Conservation (phyloP, 495 filamentous ascomycete species). For the Xylaria venustula region DNA sequence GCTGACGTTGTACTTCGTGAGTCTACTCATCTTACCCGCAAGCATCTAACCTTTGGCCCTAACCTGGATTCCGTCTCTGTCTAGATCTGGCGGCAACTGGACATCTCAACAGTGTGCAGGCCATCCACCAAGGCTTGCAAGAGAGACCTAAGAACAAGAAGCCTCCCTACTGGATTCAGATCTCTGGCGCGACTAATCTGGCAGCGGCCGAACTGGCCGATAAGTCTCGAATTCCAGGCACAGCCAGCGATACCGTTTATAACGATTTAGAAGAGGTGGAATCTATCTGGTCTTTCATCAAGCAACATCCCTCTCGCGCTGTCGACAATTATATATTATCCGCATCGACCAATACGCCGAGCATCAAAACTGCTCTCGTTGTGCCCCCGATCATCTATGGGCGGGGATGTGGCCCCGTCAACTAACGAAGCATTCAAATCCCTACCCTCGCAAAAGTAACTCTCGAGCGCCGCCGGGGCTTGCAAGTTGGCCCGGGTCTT, state of each 20-base stretch:
- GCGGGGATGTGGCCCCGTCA: conserved; percentile 55
- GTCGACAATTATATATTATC: not conserved
- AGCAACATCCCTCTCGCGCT: not conserved
- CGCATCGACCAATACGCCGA: not conserved
- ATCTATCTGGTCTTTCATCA: not conserved
- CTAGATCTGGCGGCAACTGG: too few species aligned
- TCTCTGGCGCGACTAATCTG: conserved; percentile 33
- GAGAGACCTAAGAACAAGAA: too few species aligned
- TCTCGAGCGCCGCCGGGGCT: conserved; percentile 51
- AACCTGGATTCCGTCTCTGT: too few species aligned
- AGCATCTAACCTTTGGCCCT: too few species aligned
- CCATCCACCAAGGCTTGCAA: too few species aligned
- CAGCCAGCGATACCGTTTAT: not conserved
- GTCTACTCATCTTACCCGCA: too few species aligned
- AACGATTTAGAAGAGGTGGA: not conserved
- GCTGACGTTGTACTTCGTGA: too few species aligned
- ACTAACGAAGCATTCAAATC: conserved; percentile 54
- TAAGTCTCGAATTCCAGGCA: conserved; percentile 21
- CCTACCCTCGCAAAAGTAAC: conserved; percentile 47
- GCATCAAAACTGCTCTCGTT: not conserved
- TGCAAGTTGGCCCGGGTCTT: conserved; percentile 54
- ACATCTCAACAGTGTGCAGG: too few species aligned
- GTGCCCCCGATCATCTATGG: conserved; percentile 61
- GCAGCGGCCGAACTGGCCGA: conserved; percentile 26
- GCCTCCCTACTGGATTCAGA: conserved; percentile 27